Evolutionary conservation across 1,284 basidiomycete genomes (phyloP), one percentile per base, ranked within the genome.

Genomic region (Ceratobasidium sp.): DNA sequence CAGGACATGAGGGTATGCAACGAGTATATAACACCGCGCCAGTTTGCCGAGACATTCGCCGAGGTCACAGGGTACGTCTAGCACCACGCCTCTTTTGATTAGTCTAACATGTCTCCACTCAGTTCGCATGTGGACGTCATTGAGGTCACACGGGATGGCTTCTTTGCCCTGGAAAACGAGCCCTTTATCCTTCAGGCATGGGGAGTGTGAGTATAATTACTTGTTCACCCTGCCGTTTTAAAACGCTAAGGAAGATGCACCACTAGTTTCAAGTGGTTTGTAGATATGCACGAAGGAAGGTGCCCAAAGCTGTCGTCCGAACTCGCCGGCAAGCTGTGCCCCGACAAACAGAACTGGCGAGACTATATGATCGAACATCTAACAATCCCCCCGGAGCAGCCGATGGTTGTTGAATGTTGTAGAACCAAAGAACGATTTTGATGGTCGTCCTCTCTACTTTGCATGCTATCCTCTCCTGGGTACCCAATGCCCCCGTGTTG

Each of bases 21-120:
- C 64, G 74, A 76, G 64, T 67, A 55, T 46, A 33, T 76, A 38
- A 30, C 74, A 27, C 74, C 64, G 12, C 62, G 74, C 1, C 62
- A 76, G 30, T 66, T 44, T 35, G 74, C 62, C 12, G 64, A 76
- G 38, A 64, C 33, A 27, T 76, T 44, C 50, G 74, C 64, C 3
- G 74, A 76, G 38, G 62, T 76, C 12, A 76, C 74, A 41, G 62
- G 74, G 74, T 76, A 48, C 52, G 74, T 57, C 3, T 8, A 14
- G 20, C 18, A 18, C 18, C 5, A 18, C 33, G 8, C 4, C 14
- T 35, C 38, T 44, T 27, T 7, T 46, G 48, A 33, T 8, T 64
- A n/a, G 5, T 35, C 66, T 68, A 16, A 68, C 30, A 7, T 27
- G 8, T 33, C 14, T n/a, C 48, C 48, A 5, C 33, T 54, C 41